A percentile compares a stretch with the other conserved stretches of the same genome.
phyloP scores from a whole-genome alignment of 129 eudicot genomes.

The Chrysanthemum makinoi region DNA sequence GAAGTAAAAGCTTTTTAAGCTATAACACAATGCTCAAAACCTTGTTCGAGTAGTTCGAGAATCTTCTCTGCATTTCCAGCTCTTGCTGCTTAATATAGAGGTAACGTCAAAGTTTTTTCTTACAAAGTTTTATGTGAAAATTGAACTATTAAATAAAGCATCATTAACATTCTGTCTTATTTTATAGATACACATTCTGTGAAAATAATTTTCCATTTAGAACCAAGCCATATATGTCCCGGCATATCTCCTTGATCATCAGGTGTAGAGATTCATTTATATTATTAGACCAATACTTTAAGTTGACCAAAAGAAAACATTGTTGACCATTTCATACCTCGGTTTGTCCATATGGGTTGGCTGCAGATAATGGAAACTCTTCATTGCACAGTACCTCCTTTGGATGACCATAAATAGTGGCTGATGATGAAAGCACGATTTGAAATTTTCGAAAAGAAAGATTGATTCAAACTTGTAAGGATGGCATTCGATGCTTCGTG shows the following conservation, averaged over 20 bases:
- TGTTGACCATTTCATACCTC: slow-evolving; percentile 44
- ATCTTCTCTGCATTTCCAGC: no score
- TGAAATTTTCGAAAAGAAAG: neutral
- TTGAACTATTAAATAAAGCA: no score
- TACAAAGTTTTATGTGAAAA: no score
- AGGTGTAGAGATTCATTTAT: slow-evolving; percentile 43
- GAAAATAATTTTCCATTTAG: no score
- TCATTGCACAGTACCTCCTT: slow-evolving; percentile 78
- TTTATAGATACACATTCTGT: no score
- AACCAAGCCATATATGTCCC: slow-evolving; percentile 53
- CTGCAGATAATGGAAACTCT: slow-evolving; percentile 73
- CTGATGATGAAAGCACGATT: slow-evolving; percentile 65
- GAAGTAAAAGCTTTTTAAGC: no score
- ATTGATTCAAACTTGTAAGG: neutral
- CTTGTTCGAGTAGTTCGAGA: no score
- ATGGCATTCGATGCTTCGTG: slow-evolving; percentile 82
- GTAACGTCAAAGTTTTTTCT: no score
- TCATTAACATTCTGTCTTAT: no score
- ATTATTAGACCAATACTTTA: slow-evolving; percentile 10
- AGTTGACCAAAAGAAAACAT: slow-evolving; percentile 6
- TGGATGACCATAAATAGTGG: slow-evolving; percentile 85
- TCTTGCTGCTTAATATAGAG: no score
- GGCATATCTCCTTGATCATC: slow-evolving; percentile 93
- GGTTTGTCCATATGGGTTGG: slow-evolving; percentile 88
- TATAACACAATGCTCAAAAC: no score